Conservation (phyloP, 352 stramenopile genomes). For the Globisporangium iwayamae region DNA sequence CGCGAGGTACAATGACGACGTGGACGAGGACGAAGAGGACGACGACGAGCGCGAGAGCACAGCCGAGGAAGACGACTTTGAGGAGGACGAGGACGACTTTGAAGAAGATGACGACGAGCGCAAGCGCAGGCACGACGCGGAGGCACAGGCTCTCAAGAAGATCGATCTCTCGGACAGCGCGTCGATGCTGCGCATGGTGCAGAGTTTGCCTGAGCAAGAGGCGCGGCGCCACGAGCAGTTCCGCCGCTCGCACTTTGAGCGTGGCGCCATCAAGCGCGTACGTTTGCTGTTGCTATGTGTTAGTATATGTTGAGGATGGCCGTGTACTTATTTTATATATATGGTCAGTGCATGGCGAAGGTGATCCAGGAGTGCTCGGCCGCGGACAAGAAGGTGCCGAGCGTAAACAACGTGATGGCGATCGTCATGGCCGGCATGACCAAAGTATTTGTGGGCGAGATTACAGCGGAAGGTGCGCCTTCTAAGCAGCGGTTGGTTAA, state of each 20-base stretch:
- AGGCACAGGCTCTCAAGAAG: constrained; percentile 25
- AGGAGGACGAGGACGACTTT: constrained; percentile 42
- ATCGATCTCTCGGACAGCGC: constrained; percentile 51
- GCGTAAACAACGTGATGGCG: constrained; percentile 81
- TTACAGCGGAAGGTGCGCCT: constrained; percentile 65
- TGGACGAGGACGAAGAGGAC: constrained; percentile 22
- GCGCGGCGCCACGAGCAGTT: constrained; percentile 77
- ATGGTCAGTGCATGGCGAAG: constrained; percentile 63
- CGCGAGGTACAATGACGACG: constrained; percentile 20
- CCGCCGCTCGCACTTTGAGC: constrained; percentile 80
- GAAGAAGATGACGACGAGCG: constrained; percentile 26
- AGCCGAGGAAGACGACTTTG: constrained; percentile 31
- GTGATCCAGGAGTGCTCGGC: constrained; percentile 64
- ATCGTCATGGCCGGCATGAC: constrained; percentile 88
- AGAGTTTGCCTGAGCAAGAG: constrained; percentile 57
- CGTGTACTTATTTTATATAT: constrained; percentile 10
- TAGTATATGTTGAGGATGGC: neutral
- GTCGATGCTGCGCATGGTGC: constrained; percentile 78
- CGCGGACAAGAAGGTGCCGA: constrained; percentile 47
- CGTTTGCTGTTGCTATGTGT: neutral
- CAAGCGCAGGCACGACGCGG: constrained; percentile 49
- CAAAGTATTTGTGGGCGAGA: constrained; percentile 78
- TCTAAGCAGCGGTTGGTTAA: neutral
- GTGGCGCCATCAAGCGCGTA: constrained; percentile 75
- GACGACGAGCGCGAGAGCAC: constrained; percentile 17